A percentile compares a stretch with the other conserved stretches of the same genome.
phyloP scores from a whole-genome alignment of 202 grass and related monocot genomes.

The Cymbopogon flexuosus region DNA sequence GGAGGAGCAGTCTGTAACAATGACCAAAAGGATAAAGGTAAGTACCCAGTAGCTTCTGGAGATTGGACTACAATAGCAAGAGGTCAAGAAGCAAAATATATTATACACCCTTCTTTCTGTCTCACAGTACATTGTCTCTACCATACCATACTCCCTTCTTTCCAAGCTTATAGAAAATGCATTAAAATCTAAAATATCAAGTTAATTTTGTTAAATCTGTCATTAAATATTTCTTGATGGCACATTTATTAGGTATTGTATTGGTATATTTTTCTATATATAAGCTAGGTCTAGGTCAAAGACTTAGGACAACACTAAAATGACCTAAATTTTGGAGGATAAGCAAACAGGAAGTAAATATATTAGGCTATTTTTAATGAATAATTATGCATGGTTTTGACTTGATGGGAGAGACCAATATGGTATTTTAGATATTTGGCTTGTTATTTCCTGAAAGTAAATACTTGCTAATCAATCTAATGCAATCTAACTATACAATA shows the following conservation, averaged over 20 bases:
- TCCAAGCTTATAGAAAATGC: neutral
- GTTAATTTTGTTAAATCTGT: neutral
- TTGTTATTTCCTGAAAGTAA: neutral
- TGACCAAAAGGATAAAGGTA: slow-evolving; percentile 18
- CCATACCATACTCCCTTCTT: neutral
- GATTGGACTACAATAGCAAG: neutral
- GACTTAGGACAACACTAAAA: neutral
- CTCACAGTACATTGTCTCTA: slow-evolving; percentile 10
- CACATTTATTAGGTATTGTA: neutral
- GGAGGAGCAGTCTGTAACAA: slow-evolving; percentile 37
- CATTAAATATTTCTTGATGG: neutral
- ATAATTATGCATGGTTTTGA: neutral
- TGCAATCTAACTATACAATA: too few species aligned
- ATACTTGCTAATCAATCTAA: neutral
- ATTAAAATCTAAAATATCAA: neutral
- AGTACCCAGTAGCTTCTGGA: slow-evolving; percentile 2
- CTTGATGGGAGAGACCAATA: neutral
- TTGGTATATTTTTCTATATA: neutral
- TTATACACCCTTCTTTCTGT: neutral
- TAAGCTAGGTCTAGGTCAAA: neutral
- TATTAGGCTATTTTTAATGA: neutral
- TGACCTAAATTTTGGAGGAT: neutral
- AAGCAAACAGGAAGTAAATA: neutral
- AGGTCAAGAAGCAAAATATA: slow-evolving; percentile 10
- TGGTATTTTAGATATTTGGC: neutral